These are phyloP conservation scores for Neoboletus brunneissimus DNA, from an alignment of 768 basidiomycete species.

Conservation along the genomic window DNA sequence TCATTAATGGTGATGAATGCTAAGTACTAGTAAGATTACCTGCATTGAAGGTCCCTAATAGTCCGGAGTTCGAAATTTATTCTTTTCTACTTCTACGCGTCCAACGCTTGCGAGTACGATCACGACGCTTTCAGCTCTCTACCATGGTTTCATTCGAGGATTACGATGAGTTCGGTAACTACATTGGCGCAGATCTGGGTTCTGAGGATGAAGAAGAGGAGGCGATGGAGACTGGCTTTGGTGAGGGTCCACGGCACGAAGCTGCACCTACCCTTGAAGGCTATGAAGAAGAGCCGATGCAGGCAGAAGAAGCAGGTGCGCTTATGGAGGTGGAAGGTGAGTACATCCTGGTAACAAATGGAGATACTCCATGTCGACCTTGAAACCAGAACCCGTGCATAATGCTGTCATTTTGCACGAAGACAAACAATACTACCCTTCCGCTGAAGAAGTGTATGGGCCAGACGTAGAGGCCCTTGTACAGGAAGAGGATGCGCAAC, in stretches of 20 bases:
- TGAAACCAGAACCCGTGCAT: constrained; percentile 61
- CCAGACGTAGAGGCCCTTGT: constrained; percentile 93
- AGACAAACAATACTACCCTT: constrained; percentile 97
- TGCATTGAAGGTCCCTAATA: background rate
- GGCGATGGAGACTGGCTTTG: constrained; percentile 50
- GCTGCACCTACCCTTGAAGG: constrained; percentile 71
- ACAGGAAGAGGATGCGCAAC: constrained; percentile 97
- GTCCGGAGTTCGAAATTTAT: constrained; percentile 36
- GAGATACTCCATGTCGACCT: constrained; percentile 3
- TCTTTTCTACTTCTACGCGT: constrained; percentile 25
- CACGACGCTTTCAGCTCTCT: background rate
- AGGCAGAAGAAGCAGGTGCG: constrained; percentile 54
- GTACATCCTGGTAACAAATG: constrained; percentile 15
- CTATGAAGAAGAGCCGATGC: constrained; percentile 69
- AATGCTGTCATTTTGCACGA: constrained; percentile 90
- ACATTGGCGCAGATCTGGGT: constrained; percentile 92
- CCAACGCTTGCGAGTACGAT: constrained; percentile 3
- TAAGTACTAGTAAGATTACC: background rate
- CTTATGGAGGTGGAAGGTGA: constrained; percentile 86
- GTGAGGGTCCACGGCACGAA: constrained; percentile 34
- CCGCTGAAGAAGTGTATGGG: constrained; percentile 89
- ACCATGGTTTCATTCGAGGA: constrained; percentile 65
- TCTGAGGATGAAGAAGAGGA: constrained; percentile 70
- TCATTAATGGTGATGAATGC: constrained; percentile 13
- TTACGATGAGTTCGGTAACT: constrained; percentile 96